Percentiles rank a stretch among this genome's conserved stretches.
These are phyloP conservation scores for Phytophthora vignae DNA, from an alignment of 352 stramenopile genomes.

Conservation along the genomic window DNA sequence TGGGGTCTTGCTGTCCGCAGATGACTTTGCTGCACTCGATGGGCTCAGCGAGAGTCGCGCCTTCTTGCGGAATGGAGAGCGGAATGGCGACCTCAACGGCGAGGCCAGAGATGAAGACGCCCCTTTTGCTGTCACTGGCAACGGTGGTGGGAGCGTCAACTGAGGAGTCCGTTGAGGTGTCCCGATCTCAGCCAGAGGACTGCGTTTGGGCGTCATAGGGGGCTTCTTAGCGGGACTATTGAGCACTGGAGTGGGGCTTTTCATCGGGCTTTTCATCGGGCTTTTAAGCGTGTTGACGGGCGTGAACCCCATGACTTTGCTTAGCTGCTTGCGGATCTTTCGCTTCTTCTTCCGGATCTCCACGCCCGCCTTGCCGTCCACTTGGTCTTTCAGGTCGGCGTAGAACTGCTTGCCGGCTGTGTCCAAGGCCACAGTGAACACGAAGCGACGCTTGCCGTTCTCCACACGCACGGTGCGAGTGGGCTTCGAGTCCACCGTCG, in stretches of 20 bases:
- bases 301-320: constrained; percentile 65
- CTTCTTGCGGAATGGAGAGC: constrained; percentile 84
- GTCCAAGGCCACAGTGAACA: constrained; percentile 61
- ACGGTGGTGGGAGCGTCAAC: constrained; percentile 47
- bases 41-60: constrained; percentile 46
- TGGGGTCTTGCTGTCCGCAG: constrained; percentile 17
- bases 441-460: constrained; percentile 72
- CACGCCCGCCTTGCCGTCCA: constrained; percentile 59
- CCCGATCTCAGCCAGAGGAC: constrained; percentile 53
- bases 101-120: constrained; percentile 41
- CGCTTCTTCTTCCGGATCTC: constrained; percentile 78
- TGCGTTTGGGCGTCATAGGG: constrained; percentile 48
- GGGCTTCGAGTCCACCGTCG: constrained; percentile 36
- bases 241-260: constrained; percentile 31
- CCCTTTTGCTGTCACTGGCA: constrained; percentile 57
- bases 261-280: constrained; percentile 45
- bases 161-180: constrained; percentile 59
- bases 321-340: constrained; percentile 82
- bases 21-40: constrained; percentile 20
- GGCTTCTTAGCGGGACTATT: constrained; percentile 50
- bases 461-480: constrained; percentile 59
- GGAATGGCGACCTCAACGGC: constrained; percentile 75
- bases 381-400: constrained; percentile 69
- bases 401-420: constrained; percentile 62
- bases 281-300: constrained; percentile 77